These are phyloP conservation scores for Plantago ovata DNA, from an alignment of 257 asterid species.

Conservation along the genomic window DNA sequence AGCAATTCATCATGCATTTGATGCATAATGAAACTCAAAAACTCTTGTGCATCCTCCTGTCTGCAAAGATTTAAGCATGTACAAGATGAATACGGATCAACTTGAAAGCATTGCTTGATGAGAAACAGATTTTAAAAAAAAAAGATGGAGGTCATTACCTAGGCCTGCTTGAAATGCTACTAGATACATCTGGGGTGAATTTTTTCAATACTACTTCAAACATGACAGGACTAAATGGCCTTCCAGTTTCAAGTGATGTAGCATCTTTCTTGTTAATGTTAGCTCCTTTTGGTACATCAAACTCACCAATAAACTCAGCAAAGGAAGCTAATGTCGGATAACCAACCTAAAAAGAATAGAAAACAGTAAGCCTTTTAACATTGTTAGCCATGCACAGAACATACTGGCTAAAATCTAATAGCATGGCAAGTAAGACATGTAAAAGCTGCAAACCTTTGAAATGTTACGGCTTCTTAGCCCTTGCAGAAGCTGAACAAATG, in stretches of 20 bases:
- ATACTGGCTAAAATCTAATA: too few species aligned
- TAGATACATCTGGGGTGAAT: slow-evolving; percentile 78
- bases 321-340: slow-evolving; percentile 78
- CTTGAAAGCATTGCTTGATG: neutral
- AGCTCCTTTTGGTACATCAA: slow-evolving; percentile 53
- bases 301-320: slow-evolving; percentile 62
- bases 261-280: slow-evolving; percentile 45
- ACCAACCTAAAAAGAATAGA: slow-evolving; percentile 41
- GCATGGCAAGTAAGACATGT: neutral
- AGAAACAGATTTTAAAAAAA: neutral
- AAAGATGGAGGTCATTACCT: slow-evolving; percentile 29
- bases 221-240: slow-evolving; percentile 67
- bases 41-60: slow-evolving; percentile 98
- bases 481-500: slow-evolving; percentile 72
- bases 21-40: slow-evolving; percentile 73
- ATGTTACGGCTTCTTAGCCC: slow-evolving; percentile 45
- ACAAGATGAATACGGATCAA: slow-evolving; percentile 15
- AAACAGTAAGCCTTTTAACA: slow-evolving; percentile 9
- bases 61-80: slow-evolving; percentile 31
- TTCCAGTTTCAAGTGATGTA: slow-evolving; percentile 50
- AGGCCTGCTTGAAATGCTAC: slow-evolving; percentile 57
- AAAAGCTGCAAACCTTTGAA: slow-evolving; percentile 50
- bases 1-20: slow-evolving; percentile 94
- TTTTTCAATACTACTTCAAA: slow-evolving; percentile 67
- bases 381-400: slow-evolving; percentile 2